A percentile compares a stretch with the other conserved stretches of the same genome.
These are phyloP conservation scores for Fusarium siculi DNA, from an alignment of 2,329 filamentous ascomycete species.

Conservation along the genomic window DNA sequence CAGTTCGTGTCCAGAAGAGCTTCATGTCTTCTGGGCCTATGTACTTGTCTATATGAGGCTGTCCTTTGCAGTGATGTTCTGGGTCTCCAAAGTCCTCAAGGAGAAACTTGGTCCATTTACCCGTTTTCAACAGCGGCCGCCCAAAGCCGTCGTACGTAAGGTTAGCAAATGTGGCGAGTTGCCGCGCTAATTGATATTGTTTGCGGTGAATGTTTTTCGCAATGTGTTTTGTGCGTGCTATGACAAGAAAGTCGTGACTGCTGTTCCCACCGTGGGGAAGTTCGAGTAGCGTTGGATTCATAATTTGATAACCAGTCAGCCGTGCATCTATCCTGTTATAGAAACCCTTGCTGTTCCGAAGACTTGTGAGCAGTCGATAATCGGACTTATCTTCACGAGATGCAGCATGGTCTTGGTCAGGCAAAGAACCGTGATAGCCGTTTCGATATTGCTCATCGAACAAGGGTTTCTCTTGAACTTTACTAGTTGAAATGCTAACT, in stretches of 20 bases:
- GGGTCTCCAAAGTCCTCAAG: conserved; percentile 22
- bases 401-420: background rate
- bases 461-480: no score
- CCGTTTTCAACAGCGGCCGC: conserved; percentile 7
- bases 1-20: conserved; percentile 33
- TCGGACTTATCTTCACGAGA: background rate
- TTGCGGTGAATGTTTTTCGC: conserved; percentile 10
- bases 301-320: conserved; percentile 19
- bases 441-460: no score
- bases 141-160: conserved; percentile 17
- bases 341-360: conserved; percentile 29
- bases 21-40: conserved; percentile 38
- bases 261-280: conserved; percentile 10
- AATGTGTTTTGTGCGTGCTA: conserved; percentile 20
- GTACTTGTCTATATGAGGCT: conserved; percentile 34
- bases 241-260: conserved; percentile 28
- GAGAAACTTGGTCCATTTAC: conserved; percentile 23
- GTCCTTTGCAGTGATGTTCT: conserved; percentile 26
- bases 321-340: conserved; percentile 25
- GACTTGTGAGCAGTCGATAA: conserved; percentile 24
- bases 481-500: no score
- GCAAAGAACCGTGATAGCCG: no score
- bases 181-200: conserved; percentile 22
- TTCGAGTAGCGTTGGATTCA: conserved; percentile 34
- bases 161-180: conserved; percentile 31